Evolutionary conservation across 345 rosid genomes (phyloP).

Genomic region (Combretum micranthum): DNA sequence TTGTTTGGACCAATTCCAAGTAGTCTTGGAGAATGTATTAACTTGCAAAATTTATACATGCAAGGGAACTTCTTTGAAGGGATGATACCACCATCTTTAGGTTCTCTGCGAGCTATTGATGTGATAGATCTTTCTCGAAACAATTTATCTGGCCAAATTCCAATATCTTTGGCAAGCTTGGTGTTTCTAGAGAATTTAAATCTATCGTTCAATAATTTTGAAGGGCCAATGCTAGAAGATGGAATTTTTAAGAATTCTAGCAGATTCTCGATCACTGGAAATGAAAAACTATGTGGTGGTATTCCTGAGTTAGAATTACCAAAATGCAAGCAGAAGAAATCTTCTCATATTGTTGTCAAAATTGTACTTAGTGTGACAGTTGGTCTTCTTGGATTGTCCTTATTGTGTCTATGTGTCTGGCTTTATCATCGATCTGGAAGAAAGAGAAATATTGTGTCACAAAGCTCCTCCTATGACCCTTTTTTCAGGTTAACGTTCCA

Average conservation of each 20-base stretch:
- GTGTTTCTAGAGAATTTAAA: slow-evolving; percentile 5
- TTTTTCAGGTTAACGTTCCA: slow-evolving; percentile 5
- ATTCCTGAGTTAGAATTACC: slow-evolving; percentile 4
- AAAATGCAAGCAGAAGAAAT: background rate
- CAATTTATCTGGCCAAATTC: slow-evolving; percentile 6
- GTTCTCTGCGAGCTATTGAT: too few relatives aligned
- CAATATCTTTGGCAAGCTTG: slow-evolving; percentile 1
- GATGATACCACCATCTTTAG: too few relatives aligned
- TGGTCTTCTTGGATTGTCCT: background rate
- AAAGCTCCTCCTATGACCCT: background rate
- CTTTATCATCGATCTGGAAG: background rate
- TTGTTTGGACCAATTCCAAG: slow-evolving; percentile 8
- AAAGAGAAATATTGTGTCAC: background rate
- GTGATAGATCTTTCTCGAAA: too few relatives aligned
- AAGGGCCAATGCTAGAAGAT: slow-evolving; percentile 7
- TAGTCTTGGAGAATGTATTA: background rate
- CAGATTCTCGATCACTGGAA: slow-evolving; percentile 3
- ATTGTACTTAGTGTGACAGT: background rate
- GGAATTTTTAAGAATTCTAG: slow-evolving; percentile 7
- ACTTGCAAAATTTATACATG: slow-evolving; percentile 2
- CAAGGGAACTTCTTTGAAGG: too few relatives aligned
- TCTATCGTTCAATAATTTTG: slow-evolving; percentile 13
- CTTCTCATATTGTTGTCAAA: background rate
- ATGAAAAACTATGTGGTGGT: slow-evolving; percentile 6
- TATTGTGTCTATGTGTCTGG: background rate